These are phyloP conservation scores for Blastobotrys aristatus DNA, from an alignment of 1,139 yeast species.

Conservation along the genomic window DNA sequence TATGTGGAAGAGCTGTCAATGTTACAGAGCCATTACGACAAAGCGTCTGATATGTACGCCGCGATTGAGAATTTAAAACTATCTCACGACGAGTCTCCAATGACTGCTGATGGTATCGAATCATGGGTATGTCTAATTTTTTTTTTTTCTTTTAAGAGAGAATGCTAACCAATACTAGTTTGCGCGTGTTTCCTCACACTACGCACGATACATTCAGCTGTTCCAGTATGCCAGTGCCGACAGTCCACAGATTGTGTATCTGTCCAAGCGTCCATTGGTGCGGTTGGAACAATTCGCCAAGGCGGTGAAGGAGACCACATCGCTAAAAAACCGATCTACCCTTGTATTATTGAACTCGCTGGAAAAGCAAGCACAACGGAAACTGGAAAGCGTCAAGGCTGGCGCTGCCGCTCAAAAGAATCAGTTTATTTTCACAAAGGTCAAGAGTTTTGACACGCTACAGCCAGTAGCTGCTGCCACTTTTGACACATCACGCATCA, in stretches of 20 bases:
- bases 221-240: constrained; percentile 35
- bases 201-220: constrained; percentile 31
- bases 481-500: constrained; percentile 21
- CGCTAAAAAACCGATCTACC: constrained; percentile 14
- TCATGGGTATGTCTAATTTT: constrained; percentile 8
- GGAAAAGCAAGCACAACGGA: constrained; percentile 21
- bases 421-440: constrained; percentile 29
- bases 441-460: constrained; percentile 29
- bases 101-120: constrained; percentile 5
- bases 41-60: constrained; percentile 1
- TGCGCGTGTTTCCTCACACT: constrained; percentile 20
- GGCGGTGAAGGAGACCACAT: constrained; percentile 15
- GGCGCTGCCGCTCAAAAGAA: constrained; percentile 16
- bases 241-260: constrained; percentile 33
- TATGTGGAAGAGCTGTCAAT: constrained; percentile 10
- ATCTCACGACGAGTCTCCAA: constrained; percentile 8
- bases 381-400: constrained; percentile 17
- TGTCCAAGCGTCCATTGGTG: constrained; percentile 40
- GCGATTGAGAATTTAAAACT: constrained; percentile 4
- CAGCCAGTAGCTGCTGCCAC: constrained; percentile 28
- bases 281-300: constrained; percentile 36
- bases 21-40: constrained; percentile 7
- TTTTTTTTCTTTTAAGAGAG: background rate
- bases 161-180: constrained; percentile 6
- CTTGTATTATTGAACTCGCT: constrained; percentile 19